These are phyloP conservation scores for Kalaharituber pfeilii DNA, from an alignment of 2,329 filamentous ascomycete genomes.

Conservation along the genomic window DNA sequence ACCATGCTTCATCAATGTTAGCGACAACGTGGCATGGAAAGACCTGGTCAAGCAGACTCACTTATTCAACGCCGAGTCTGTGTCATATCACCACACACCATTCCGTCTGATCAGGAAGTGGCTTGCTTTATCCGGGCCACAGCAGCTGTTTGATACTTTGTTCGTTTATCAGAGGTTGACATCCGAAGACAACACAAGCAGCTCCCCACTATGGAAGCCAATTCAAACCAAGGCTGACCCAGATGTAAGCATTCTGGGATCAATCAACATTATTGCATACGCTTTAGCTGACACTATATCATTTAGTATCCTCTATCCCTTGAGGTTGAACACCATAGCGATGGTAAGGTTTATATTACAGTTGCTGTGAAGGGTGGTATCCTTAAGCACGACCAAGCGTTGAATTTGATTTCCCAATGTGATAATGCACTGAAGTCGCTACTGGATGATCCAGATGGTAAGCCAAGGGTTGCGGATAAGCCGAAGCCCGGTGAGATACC, in stretches of 20 bases:
- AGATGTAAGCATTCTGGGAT: constrained; percentile 30
- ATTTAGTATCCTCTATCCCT: constrained; percentile 22
- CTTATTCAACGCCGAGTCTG: constrained; percentile 46
- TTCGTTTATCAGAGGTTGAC: constrained; percentile 69
- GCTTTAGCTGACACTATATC: no score
- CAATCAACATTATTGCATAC: no score
- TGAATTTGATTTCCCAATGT: constrained; percentile 31
- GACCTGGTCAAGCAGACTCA: constrained; percentile 49
- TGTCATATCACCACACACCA: constrained; percentile 62
- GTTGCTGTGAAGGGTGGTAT: constrained; percentile 41
- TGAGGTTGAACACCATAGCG: constrained; percentile 35
- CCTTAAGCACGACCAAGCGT: constrained; percentile 26
- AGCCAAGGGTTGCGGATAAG: constrained; percentile 14
- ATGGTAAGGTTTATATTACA: constrained; percentile 37
- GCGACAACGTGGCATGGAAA: constrained; percentile 36
- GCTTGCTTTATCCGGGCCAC: constrained; percentile 39
- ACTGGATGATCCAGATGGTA: constrained; percentile 23
- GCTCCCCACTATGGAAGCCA: constrained; percentile 10
- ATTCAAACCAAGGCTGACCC: constrained; percentile 9
- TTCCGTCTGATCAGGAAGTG: constrained; percentile 68
- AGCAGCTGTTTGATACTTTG: constrained; percentile 56
- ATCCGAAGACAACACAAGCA: constrained; percentile 31
- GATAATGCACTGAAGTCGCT: constrained; percentile 27
- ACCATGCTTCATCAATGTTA: constrained; percentile 43
- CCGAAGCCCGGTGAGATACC: background rate